phyloP scores from a whole-genome alignment of 1,284 basidiomycete genomes.

The Heterobasidion occidentale region DNA sequence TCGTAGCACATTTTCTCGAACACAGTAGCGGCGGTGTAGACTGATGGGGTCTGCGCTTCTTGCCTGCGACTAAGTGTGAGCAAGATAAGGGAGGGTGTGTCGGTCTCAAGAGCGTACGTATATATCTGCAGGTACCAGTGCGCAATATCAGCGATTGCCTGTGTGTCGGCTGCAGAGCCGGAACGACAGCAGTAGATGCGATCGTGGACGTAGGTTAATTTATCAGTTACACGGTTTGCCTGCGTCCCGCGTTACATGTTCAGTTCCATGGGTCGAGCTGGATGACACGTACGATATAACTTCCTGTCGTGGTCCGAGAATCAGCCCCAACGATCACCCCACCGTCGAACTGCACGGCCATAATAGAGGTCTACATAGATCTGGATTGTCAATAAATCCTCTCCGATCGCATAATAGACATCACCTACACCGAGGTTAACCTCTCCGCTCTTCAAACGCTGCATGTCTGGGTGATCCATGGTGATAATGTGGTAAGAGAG shows the following conservation, averaged over 20 bases:
- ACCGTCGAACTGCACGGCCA: constrained; percentile 95
- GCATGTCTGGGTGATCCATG: constrained; percentile 71
- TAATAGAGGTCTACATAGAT: constrained; percentile 83
- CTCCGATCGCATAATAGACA: neutral
- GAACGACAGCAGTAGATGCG: constrained; percentile 99
- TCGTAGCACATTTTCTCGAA: constrained; percentile 92
- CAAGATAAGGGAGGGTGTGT: neutral
- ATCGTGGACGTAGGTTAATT: constrained; percentile 95
- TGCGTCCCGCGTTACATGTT: constrained; percentile 18
- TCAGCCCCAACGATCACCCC: constrained; percentile 98
- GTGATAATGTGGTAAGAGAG: constrained; percentile 17
- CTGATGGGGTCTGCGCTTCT: constrained; percentile 62
- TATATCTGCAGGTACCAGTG: constrained; percentile 84
- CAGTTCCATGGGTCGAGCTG: neutral
- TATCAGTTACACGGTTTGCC: constrained; percentile 99
- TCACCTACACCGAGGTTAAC: constrained; percentile 86
- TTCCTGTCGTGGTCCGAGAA: constrained; percentile 93
- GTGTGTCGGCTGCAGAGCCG: constrained; percentile 96
- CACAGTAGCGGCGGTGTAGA: constrained; percentile 74
- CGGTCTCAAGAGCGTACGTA: constrained; percentile 36
- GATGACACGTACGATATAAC: constrained; percentile 74
- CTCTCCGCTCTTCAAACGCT: constrained; percentile 83
- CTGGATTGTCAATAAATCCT: neutral
- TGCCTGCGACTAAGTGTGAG: constrained; percentile 39
- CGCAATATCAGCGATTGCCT: constrained; percentile 92